Evolutionary conservation across 139 green algal genomes (phyloP), one percentile per base, ranked within the genome.

Genomic region (Gonium pectorale): DNA sequence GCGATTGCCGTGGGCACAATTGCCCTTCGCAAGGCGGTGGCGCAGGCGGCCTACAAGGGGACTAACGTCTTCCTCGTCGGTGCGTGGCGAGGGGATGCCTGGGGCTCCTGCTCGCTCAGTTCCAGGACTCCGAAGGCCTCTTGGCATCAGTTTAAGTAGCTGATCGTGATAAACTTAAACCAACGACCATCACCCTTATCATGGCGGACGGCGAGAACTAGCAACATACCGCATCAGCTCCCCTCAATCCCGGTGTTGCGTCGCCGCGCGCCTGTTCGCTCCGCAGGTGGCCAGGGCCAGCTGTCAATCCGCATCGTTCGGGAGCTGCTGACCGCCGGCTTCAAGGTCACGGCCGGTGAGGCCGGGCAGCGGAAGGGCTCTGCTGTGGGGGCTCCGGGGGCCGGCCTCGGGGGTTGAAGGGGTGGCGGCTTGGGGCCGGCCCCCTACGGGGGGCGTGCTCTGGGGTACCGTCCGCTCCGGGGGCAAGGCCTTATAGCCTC

Each of bases 291-390:
- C 22, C 43, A 63, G 31, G 77, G 77, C 22, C 77, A 83, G 62
- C 60, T 83, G 19, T 35, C 77, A 0, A 74, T 83, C 31, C 77
- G 77, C 62, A 38, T 83, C 43, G 24, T 83, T 1, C 43, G 43
- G 7, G 77, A 83, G 5, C 77, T 83, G 27, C 60, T 83, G 26
- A 5, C 62, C 3, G n/a, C 77, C 13, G 77, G 77, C 60, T 83
- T 83, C 62, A 83, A 83, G 43, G 75, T 83, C 59, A 83, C 59
- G 1, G 59, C 59, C 6, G 59, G 60, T 83, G 31, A 70, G 49
- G 8, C 35, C 19, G 15, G 17, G 35, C 19, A 3, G 63, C 8
- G 33, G 11, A 8, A 2, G 33, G 11, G 19, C n/a, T n/a, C n/a
- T n/a, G n/a, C n/a, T n/a, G n/a, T n/a, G n/a, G n/a, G n/a, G n/a